Evolutionary conservation across 208 protist species (phyloP), one percentile per base, ranked within the genome.

Genomic region (Wallacemonas collosoma): DNA sequence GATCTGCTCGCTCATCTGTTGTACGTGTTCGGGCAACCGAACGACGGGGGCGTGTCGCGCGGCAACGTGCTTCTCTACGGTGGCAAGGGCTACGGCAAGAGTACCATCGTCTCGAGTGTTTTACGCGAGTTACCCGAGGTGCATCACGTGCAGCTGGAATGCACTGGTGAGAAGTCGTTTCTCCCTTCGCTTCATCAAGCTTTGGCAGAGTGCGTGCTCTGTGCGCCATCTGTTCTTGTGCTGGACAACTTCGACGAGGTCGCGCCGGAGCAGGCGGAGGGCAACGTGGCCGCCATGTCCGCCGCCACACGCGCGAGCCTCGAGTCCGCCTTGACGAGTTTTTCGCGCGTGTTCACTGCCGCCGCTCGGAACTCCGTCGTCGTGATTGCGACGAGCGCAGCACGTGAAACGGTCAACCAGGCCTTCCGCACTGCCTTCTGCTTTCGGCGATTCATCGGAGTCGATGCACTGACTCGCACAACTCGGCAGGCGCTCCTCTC

Each of bases 241-340:
- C 79, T 98, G 15, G 92, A 98, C 68, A 85, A 91, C 78, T 86
- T 98, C 58, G 89, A 96, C 78, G 79, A 66, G 53, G 81, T 96
- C 39, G 90, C 89, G 9, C 82, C 88, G 9, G 85, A 66, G 67
- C 93, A 94, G 77, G 86, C 85, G 68, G 90, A 94, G 48, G 80
- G 86, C 58, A 82, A 86, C 44, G 82, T 86, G 45, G 66, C 72
- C 60, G 76, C 88, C 39, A 84, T 96, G 75, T 87, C 79, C 38
- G 71, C 73, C 14, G 77, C 77, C 44, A 96, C 89, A 60, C 77
- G 73, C 39, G 82, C 86, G 35, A 86, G 79, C 38, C 70, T 97
- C 26, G 86, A 93, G 69, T 74, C 73, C 4, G 73, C 75, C 35
- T 73, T 97, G 71, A 76, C 72, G 9, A 77, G 61, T 60, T 89